Evolutionary conservation across 1,284 basidiomycete species (phyloP), one percentile per base, ranked within the genome.

Genomic region (Pyrrhoderma lamaoense): DNA sequence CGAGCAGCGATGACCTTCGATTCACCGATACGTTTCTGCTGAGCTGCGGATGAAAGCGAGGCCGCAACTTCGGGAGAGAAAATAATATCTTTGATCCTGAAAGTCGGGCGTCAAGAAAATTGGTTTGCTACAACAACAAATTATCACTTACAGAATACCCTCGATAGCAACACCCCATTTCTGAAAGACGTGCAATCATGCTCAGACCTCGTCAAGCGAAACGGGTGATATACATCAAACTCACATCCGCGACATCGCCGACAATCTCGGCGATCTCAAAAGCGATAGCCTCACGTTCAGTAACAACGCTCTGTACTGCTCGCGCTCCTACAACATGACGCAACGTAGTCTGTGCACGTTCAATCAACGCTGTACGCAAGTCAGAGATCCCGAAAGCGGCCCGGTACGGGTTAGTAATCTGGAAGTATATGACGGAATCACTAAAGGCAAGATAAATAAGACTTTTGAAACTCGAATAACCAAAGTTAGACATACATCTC

Each of bases 151-250:
- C 53, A 96, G 80, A 70, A 97, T 94, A 51, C 88, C 89, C 68
- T 96, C 93, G 65, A 96, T 93, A 31, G 86, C 77, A 43, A 97
- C 93, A 68, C 94, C 94, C 94, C 94, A 97, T 68, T 91, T 73
- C 58, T 75, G 69, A 66, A 8, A 21, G 63, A 50, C 16, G 36
- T 21, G 3, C 47, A 16, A 13, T 31, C 27, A 25, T 36, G 19
- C 19, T 35, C 14, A 25, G 11, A n/a, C 2, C 35, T 3, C 18
- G 21, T 38, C 46, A 47, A 38, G 21, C 35, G 11, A 45, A n/a
- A n/a, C n/a, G n/a, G n/a, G n/a, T n/a, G n/a, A 14, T 40, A 16
- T 22, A 40, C 38, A 5, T 27, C 50, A 21, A 22, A 59, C 56
- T 19, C 23, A 58, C 77, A 64, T 89, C 87, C 11, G 88, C 86